Evolutionary conservation across 768 basidiomycete genomes (phyloP).

Genomic region (Podaxis pistillaris): DNA sequence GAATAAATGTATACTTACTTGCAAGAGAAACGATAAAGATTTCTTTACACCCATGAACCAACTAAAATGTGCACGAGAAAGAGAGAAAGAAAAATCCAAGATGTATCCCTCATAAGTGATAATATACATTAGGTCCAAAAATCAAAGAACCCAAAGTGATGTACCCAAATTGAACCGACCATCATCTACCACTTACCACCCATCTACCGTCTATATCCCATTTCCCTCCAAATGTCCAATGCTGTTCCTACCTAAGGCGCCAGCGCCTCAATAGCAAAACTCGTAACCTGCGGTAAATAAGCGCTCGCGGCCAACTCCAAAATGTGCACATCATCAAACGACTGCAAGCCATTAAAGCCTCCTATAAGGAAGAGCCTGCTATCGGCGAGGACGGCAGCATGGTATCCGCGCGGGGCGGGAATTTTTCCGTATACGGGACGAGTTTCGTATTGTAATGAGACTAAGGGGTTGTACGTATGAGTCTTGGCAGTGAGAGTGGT

Average conservation of each 20-base stretch:
- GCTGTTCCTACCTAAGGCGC: not conserved
- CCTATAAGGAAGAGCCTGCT: conserved; percentile 85
- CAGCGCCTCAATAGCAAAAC: not conserved
- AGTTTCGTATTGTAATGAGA: conserved; percentile 80
- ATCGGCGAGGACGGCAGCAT: conserved; percentile 79
- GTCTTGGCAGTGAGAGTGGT: not conserved
- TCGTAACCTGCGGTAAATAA: not conserved
- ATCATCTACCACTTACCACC: too few species aligned
- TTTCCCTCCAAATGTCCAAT: too few species aligned
- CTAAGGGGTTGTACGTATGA: conserved; percentile 35
- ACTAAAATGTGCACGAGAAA: too few species aligned
- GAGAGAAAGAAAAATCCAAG: too few species aligned
- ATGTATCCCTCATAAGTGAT: too few species aligned
- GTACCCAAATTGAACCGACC: too few species aligned
- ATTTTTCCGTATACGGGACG: conserved; percentile 66
- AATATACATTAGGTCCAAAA: too few species aligned
- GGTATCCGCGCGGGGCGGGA: conserved; percentile 80
- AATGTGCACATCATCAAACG: not conserved
- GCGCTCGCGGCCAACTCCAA: not conserved
- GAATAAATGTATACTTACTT: too few species aligned
- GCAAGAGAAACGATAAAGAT: too few species aligned
- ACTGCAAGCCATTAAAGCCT: conserved; percentile 39
- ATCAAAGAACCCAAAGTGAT: too few species aligned
- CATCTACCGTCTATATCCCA: too few species aligned
- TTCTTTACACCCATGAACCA: too few species aligned